Conservation (phyloP, 192 early-diverging fungal species). For the Coemansia sp. region DNA sequence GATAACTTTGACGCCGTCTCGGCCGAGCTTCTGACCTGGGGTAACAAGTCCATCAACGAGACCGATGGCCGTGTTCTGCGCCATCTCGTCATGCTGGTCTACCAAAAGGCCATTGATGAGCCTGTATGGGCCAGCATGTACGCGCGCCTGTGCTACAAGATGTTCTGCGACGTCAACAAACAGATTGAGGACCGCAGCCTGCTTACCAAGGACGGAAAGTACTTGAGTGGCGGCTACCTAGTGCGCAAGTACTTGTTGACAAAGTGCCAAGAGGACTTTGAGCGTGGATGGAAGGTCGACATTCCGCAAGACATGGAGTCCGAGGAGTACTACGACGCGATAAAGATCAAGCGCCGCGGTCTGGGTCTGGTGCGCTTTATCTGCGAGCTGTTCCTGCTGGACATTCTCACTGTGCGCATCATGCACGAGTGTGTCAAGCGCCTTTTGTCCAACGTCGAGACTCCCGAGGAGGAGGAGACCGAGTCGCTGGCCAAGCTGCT, state of each 20-base stretch:
- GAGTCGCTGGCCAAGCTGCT: constrained; percentile 93
- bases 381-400: constrained; percentile 89
- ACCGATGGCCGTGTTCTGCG: constrained; percentile 69
- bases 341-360: constrained; percentile 90
- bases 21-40: constrained; percentile 76
- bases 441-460: constrained; percentile 65
- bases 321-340: constrained; percentile 77
- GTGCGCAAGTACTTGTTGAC: constrained; percentile 93
- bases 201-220: constrained; percentile 55
- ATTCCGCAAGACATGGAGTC: constrained; percentile 73
- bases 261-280: constrained; percentile 95
- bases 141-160: constrained; percentile 76
- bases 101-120: constrained; percentile 95
- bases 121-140: constrained; percentile 88
- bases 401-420: constrained; percentile 90
- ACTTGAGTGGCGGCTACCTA: constrained; percentile 57
- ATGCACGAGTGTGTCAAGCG: constrained; percentile 90
- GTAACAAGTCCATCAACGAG: constrained; percentile 66
- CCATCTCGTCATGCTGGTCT: constrained; percentile 81
- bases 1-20: constrained; percentile 92
- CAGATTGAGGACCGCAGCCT: constrained; percentile 63
- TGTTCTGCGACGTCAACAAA: constrained; percentile 65
- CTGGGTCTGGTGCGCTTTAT: constrained; percentile 93
- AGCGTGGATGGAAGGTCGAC: constrained; percentile 81
- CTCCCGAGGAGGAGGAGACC: constrained; percentile 92